A percentile compares a stretch with the other conserved stretches of the same genome.
Evolutionary conservation across 148 eudicot genomes (phyloP).

Genomic region (Agrostemma githago): DNA sequence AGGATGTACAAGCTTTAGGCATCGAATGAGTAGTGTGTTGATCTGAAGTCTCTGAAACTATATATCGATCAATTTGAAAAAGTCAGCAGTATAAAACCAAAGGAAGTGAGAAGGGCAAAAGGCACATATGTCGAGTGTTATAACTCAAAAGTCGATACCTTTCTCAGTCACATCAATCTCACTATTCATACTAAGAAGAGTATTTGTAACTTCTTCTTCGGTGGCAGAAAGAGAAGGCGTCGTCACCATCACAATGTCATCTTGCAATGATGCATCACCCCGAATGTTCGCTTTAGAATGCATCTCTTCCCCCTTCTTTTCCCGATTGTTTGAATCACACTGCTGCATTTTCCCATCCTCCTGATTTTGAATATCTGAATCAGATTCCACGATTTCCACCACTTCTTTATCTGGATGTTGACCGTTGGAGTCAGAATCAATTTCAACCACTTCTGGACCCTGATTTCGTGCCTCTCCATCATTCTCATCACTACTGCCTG

Average conservation of each 20-base stretch:
- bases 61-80: neutral
- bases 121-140: neutral
- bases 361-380: neutral
- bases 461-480: neutral
- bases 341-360: neutral
- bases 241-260: neutral
- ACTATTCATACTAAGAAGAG: neutral
- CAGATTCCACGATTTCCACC: neutral
- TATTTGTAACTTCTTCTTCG: neutral
- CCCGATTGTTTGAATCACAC: neutral
- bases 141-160: neutral
- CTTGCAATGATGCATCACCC: neutral
- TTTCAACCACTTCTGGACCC: neutral
- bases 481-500: too few species aligned
- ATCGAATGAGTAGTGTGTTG: neutral
- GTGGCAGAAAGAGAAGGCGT: neutral
- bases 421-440: neutral
- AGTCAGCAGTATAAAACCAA: neutral
- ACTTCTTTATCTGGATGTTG: neutral
- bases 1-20: slow-evolving; percentile 4
- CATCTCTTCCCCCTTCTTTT: neutral
- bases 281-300: neutral
- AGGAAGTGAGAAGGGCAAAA: neutral
- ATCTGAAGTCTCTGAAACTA: neutral
- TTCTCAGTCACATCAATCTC: neutral